phyloP scores from a whole-genome alignment of 164 flowering plant genomes.

The Vitis rupestris region DNA sequence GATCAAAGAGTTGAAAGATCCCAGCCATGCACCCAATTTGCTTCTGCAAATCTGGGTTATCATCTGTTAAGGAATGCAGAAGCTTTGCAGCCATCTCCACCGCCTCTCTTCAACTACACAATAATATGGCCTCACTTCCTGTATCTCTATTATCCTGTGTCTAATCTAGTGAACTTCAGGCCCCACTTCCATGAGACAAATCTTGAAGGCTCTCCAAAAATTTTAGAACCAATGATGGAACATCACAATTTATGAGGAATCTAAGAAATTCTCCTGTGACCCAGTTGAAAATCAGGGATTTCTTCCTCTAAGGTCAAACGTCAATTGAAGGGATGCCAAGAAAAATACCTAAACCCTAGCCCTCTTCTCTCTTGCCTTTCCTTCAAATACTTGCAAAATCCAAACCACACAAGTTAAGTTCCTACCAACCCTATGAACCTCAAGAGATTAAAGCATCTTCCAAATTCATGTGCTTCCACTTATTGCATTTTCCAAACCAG shows the following conservation, averaged over 20 bases:
- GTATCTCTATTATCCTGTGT: background rate
- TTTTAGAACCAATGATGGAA: slow-evolving; percentile 1
- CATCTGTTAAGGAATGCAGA: slow-evolving; percentile 59
- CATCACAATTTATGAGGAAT: background rate
- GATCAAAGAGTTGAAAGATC: slow-evolving; percentile 61
- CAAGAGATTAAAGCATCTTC: slow-evolving; percentile 8
- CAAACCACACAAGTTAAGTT: background rate
- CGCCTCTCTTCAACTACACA: slow-evolving; percentile 9
- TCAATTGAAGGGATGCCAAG: background rate
- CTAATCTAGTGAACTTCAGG: background rate
- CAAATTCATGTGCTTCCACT: background rate
- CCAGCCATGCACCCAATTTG: slow-evolving; percentile 74
- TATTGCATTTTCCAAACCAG: slow-evolving; percentile 2
- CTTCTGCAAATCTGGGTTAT: slow-evolving; percentile 63
- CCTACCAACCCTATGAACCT: background rate
- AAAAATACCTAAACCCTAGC: background rate
- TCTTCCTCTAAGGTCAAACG: background rate
- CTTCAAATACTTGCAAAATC: background rate
- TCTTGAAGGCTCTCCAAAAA: slow-evolving; percentile 4
- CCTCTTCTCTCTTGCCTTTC: background rate
- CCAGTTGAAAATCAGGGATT: slow-evolving; percentile 6
- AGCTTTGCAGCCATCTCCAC: slow-evolving; percentile 57
- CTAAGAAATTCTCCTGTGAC: slow-evolving; percentile 9
- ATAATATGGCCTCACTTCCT: slow-evolving; percentile 2
- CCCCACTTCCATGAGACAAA: slow-evolving; percentile 2